Percentiles rank a stretch among this genome's conserved stretches.
These are phyloP conservation scores for Furcasterigmium sp. DNA, from an alignment of 2,329 filamentous ascomycete species.

Conservation along the genomic window DNA sequence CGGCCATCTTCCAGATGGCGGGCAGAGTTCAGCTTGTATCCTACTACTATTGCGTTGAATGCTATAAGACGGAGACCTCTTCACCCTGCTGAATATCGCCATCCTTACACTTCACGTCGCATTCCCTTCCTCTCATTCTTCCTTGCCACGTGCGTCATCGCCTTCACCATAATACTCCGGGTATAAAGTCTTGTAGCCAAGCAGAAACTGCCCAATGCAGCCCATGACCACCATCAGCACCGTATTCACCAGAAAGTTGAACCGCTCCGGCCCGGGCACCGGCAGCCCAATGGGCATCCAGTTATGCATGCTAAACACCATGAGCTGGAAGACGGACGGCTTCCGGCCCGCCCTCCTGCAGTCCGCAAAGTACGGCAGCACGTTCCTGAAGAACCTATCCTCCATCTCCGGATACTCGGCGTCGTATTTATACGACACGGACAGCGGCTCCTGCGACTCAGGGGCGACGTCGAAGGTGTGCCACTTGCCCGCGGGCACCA, in stretches of 20 bases:
- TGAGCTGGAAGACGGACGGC: slow-evolving; percentile 15
- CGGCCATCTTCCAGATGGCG: too few species aligned
- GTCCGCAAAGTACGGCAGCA: slow-evolving; percentile 15
- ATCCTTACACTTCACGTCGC: too few species aligned
- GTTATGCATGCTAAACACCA: slow-evolving; percentile 13
- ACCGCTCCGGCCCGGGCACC: slow-evolving; percentile 1
- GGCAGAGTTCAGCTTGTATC: too few species aligned
- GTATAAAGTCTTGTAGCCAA: slow-evolving; percentile 10
- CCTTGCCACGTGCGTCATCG: too few species aligned
- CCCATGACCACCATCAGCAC: slow-evolving; percentile 6
- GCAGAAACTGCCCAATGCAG: slow-evolving; percentile 4
- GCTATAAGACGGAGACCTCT: too few species aligned
- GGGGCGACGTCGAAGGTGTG: slow-evolving; percentile 12
- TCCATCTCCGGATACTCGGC: slow-evolving; percentile 11
- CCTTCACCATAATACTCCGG: slow-evolving; percentile 8
- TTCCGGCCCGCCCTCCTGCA: slow-evolving; percentile 8
- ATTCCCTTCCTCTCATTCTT: too few species aligned
- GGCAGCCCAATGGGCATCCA: slow-evolving; percentile 11
- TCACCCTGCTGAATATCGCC: too few species aligned
- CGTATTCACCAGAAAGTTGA: slow-evolving; percentile 8
- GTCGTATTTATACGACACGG: slow-evolving; percentile 7
- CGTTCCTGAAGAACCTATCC: slow-evolving; percentile 17
- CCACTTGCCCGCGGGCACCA: slow-evolving; percentile 7
- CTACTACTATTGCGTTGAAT: too few species aligned
- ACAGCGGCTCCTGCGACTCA: slow-evolving; percentile 5